Percentiles rank a stretch among this genome's conserved stretches.
These are phyloP conservation scores for Talaromyces sp. DNA, from an alignment of 2,329 filamentous ascomycete genomes.

Conservation along the genomic window DNA sequence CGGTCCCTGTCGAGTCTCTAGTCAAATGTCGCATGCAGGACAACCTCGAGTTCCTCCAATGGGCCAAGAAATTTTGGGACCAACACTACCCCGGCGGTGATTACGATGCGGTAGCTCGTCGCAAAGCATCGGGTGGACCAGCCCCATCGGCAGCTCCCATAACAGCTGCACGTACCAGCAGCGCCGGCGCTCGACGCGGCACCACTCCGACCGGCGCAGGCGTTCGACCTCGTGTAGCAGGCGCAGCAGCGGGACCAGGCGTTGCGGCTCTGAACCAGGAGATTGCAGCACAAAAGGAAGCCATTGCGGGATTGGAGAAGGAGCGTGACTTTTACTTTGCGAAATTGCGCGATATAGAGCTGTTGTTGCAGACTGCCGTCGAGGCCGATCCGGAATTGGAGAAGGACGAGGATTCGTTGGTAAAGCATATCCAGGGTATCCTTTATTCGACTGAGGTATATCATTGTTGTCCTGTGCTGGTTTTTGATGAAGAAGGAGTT, in stretches of 20 bases:
- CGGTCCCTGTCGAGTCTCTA: slow-evolving; percentile 80
- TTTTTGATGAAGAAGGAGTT: slow-evolving; percentile 1
- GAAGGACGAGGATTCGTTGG: slow-evolving; percentile 84
- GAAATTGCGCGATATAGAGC: slow-evolving; percentile 94
- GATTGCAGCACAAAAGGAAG: slow-evolving; percentile 88
- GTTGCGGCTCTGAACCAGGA: slow-evolving; percentile 75
- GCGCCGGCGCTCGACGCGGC: slow-evolving; percentile 52
- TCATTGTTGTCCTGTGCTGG: slow-evolving; percentile 5
- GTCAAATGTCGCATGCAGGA: slow-evolving; percentile 99
- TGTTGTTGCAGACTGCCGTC: slow-evolving; percentile 87
- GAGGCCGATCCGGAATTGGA: slow-evolving; percentile 91
- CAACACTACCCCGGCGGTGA: slow-evolving; percentile 96
- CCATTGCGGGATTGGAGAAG: slow-evolving; percentile 87
- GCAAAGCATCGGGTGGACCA: slow-evolving; percentile 71
- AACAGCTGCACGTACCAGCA: slow-evolving; percentile 49
- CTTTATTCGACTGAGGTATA: slow-evolving; percentile 88
- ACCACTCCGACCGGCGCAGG: slow-evolving; percentile 59
- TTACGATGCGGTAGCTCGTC: slow-evolving; percentile 82
- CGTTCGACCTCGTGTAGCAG: slow-evolving; percentile 44
- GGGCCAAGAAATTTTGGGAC: slow-evolving; percentile 96
- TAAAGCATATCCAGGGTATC: slow-evolving; percentile 95
- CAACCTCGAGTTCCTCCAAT: slow-evolving; percentile 98
- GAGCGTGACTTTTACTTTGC: slow-evolving; percentile 99
- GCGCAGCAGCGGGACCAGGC: slow-evolving; percentile 58
- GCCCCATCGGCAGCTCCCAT: slow-evolving; percentile 35